These are phyloP conservation scores for Salvia miltiorrhiza DNA, from an alignment of 257 asterid genomes.

Conservation along the genomic window DNA sequence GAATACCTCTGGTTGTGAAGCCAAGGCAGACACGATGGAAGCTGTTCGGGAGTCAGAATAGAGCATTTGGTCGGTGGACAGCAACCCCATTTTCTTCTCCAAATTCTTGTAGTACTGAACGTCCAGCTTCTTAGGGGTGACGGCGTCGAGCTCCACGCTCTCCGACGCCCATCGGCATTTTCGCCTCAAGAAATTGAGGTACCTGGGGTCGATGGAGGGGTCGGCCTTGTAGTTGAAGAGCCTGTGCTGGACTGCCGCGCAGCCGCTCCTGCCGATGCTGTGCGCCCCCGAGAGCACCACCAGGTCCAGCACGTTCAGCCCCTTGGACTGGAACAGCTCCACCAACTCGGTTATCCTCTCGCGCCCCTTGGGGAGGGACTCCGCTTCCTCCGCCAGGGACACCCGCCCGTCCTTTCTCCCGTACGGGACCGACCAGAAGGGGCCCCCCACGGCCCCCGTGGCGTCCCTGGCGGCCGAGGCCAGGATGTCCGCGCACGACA, in stretches of 20 bases:
- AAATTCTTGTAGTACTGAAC: constrained; percentile 60
- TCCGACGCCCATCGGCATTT: constrained; percentile 96
- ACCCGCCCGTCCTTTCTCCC: constrained; percentile 56
- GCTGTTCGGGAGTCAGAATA: constrained; percentile 53
- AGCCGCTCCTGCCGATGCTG: constrained; percentile 66
- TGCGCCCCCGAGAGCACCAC: constrained; percentile 78
- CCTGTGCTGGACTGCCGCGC: constrained; percentile 59
- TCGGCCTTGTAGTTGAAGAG: constrained; percentile 52
- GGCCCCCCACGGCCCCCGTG: constrained; percentile 45
- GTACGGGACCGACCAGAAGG: constrained; percentile 54
- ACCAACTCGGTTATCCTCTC: constrained; percentile 45
- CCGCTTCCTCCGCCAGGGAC: constrained; percentile 36
- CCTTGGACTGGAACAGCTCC: constrained; percentile 50
- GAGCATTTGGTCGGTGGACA: constrained; percentile 63
- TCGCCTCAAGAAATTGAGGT: constrained; percentile 55
- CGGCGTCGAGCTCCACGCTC: constrained; percentile 57
- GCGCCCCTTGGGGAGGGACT: constrained; percentile 41
- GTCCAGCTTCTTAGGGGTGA: constrained; percentile 52
- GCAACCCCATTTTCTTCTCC: constrained; percentile 68
- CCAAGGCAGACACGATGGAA: constrained; percentile 57
- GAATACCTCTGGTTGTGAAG: constrained; percentile 42
- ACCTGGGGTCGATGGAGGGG: constrained; percentile 44
- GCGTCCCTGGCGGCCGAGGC: constrained; percentile 60
- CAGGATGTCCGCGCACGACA: constrained; percentile 64
- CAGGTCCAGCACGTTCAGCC: constrained; percentile 45